These are phyloP conservation scores for Penicillium sp. DNA, from an alignment of 2,329 filamentous ascomycete genomes.

Conservation along the genomic window DNA sequence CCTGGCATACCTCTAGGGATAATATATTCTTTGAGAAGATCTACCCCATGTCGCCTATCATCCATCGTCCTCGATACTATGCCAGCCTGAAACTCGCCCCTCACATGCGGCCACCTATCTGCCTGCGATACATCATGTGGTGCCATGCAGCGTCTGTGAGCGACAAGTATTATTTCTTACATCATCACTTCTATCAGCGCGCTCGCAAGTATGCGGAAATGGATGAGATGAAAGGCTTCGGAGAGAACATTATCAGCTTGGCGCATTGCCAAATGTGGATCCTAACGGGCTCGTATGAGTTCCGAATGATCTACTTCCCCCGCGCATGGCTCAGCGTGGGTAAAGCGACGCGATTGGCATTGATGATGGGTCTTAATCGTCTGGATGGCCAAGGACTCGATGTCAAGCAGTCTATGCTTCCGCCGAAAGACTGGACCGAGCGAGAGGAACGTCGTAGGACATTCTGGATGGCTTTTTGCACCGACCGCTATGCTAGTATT, in stretches of 20 bases:
- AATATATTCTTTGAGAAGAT: constrained; percentile 89
- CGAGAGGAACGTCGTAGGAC: constrained; percentile 86
- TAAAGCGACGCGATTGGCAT: constrained; percentile 73
- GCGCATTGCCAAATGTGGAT: constrained; percentile 84
- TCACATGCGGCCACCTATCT: constrained; percentile 80
- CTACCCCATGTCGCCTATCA: constrained; percentile 81
- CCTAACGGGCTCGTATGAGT: constrained; percentile 81
- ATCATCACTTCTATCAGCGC: constrained; percentile 86
- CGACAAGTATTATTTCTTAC: constrained; percentile 77
- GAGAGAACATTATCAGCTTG: constrained; percentile 83
- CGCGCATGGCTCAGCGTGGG: constrained; percentile 93
- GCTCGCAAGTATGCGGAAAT: constrained; percentile 86
- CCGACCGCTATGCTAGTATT: constrained; percentile 91
- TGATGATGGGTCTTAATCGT: constrained; percentile 92
- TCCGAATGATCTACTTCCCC: constrained; percentile 97
- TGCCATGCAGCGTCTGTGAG: constrained; percentile 82
- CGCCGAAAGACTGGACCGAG: constrained; percentile 91
- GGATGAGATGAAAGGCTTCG: constrained; percentile 90
- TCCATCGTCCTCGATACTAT: constrained; percentile 84
- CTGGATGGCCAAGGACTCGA: constrained; percentile 80
- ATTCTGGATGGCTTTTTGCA: constrained; percentile 91
- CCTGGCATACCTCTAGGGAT: constrained; percentile 56
- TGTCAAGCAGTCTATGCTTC: constrained; percentile 87
- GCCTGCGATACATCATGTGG: constrained; percentile 93
- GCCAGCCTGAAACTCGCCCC: constrained; percentile 89